Base-by-base conservation (phyloP, 306 rosid species). In the Quillaja saponaria region DNA sequence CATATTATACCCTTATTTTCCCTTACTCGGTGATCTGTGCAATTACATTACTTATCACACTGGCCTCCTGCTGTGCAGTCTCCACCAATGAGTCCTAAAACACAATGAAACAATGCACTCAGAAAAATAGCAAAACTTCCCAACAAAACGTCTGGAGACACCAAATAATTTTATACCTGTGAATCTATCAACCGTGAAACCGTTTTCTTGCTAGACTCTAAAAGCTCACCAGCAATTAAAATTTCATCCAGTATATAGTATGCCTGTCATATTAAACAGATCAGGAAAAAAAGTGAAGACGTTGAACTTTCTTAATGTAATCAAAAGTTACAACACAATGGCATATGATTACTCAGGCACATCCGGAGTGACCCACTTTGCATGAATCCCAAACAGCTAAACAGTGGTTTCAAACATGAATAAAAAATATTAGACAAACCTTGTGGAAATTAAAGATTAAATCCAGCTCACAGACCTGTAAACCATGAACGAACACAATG, bases 201-300 rank as follows among this genome's bases (percentile, higher is more conserved):
- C 7, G 81, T 76, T 73, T 82, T 82, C 88, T 82, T 83, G 82
- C 88, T 83, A 3, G 88, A 67, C 38, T 83, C 88, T 75, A 79
- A 85, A 46, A 83, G 88, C 60, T 83, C 88, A 13, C 85, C 88
- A 4, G 88, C 88, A 50, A 83, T 79, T 69, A 83, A 49, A 69
- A 83, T 46, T 55, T 83, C 88, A 34, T 83, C 88, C 74, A 83
- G 69, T 58, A 83, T 67, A 63, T 79, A 83, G 66, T 83, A 83
- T 20, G 85, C 88, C 88, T 83, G 47, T 12, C 61, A 69, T 45
- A 68, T 73, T 69, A 13, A 61, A 42, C 31, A 39, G 44, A 37
- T 12, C 10, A 39, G 6, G 13, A 8, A 8, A 39, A n/a, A n/a
- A n/a, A n/a, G n/a, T n/a, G n/a, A n/a, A n/a, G n/a, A n/a, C n/a